These are phyloP conservation scores for Priceomyces medius DNA, from an alignment of 805 yeast genomes.

Conservation along the genomic window DNA sequence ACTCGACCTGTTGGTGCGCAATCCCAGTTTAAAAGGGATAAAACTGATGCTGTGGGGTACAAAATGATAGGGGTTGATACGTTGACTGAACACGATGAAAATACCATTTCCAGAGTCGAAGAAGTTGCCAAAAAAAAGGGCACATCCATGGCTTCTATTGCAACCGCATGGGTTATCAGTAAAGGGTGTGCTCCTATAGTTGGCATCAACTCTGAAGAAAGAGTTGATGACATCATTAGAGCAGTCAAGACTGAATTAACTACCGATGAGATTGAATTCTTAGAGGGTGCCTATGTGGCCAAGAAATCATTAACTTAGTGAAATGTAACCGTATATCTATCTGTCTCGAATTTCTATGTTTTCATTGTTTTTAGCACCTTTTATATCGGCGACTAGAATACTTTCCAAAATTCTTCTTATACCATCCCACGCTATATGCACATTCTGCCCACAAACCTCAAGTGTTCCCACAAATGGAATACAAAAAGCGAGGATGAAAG, in stretches of 20 bases:
- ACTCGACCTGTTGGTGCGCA: slow-evolving; percentile 42
- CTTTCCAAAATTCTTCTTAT: too few species aligned
- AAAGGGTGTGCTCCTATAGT: slow-evolving; percentile 20
- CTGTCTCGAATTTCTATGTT: background rate
- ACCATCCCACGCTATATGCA: too few species aligned
- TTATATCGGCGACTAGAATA: too few species aligned
- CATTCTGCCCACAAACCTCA: too few species aligned
- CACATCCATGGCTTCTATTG: slow-evolving; percentile 44
- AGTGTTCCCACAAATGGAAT: too few species aligned
- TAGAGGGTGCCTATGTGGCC: background rate
- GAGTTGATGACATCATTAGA: slow-evolving; percentile 17
- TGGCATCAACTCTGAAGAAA: slow-evolving; percentile 16
- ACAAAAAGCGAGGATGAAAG: too few species aligned
- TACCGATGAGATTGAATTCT: slow-evolving; percentile 26
- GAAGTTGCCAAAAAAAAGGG: slow-evolving; percentile 46
- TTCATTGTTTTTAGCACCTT: too few species aligned
- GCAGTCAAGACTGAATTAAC: slow-evolving; percentile 16
- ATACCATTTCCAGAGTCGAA: slow-evolving; percentile 46
- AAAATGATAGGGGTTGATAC: background rate
- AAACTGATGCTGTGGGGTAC: background rate
- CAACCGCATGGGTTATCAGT: slow-evolving; percentile 22
- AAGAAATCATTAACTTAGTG: too few species aligned
- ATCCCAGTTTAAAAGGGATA: background rate
- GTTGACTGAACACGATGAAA: background rate
- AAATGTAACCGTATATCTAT: too few species aligned